Evolutionary conservation across 202 grass and related monocot species (phyloP).

Genomic region (Schoenoplectus tabernaemontani): DNA sequence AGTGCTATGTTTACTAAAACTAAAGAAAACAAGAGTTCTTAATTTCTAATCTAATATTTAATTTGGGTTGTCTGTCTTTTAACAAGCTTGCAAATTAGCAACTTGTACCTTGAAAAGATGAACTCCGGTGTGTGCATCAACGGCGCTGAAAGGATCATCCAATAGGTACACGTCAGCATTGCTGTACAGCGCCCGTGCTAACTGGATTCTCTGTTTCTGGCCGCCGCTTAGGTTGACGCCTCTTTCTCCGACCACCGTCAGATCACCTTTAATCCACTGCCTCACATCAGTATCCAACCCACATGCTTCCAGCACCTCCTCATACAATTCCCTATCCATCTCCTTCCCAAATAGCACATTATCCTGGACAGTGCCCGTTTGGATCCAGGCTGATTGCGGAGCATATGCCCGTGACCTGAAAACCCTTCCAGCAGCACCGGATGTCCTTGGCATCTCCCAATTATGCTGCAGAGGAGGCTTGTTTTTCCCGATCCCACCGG

Average conservation of each 20-base stretch:
- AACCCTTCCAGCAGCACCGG: slow-evolving; percentile 34
- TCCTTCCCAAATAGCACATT: slow-evolving; percentile 80
- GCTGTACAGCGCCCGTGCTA: slow-evolving; percentile 77
- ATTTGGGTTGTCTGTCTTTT: background rate
- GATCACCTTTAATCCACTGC: slow-evolving; percentile 55
- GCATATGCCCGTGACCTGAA: slow-evolving; percentile 56
- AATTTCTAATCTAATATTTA: background rate
- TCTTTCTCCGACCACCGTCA: slow-evolving; percentile 72
- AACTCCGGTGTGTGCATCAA: slow-evolving; percentile 79
- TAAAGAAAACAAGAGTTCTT: background rate
- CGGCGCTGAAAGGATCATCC: slow-evolving; percentile 95
- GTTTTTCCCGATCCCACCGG: slow-evolving; percentile 83
- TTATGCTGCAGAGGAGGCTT: slow-evolving; percentile 70
- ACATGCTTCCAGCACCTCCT: slow-evolving; percentile 69
- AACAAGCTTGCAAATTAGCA: background rate
- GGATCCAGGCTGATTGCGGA: slow-evolving; percentile 68
- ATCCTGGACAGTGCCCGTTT: slow-evolving; percentile 63
- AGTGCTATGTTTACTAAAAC: background rate
- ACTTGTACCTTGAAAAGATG: slow-evolving; percentile 73
- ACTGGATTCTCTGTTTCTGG: slow-evolving; percentile 95
- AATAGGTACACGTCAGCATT: slow-evolving; percentile 67
- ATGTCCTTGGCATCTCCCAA: slow-evolving; percentile 69
- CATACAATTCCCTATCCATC: slow-evolving; percentile 51
- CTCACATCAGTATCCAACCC: slow-evolving; percentile 70
- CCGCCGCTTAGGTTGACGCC: slow-evolving; percentile 88